phyloP scores from a whole-genome alignment of 805 yeast species.

The Candida yuanshanica region DNA sequence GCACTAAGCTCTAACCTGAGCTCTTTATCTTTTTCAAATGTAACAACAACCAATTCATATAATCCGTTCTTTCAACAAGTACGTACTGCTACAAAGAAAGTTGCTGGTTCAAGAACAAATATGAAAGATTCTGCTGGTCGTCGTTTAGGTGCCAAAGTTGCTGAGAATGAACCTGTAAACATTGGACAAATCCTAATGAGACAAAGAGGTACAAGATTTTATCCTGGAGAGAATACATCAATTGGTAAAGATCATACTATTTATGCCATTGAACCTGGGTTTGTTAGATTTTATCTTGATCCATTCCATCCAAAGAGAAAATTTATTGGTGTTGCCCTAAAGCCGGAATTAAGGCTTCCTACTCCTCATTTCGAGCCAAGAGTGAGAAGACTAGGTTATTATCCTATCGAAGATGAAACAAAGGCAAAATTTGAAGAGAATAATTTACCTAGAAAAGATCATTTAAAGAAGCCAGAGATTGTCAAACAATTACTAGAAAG shows the following conservation, averaged over 20 bases:
- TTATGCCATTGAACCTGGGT: slow-evolving; percentile 89
- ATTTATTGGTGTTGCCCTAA: slow-evolving; percentile 82
- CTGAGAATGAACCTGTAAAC: slow-evolving; percentile 67
- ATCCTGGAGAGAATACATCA: slow-evolving; percentile 87
- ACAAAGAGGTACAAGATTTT: slow-evolving; percentile 92
- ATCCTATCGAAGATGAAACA: slow-evolving; percentile 41
- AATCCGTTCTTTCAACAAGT: slow-evolving; percentile 32
- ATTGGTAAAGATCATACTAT: slow-evolving; percentile 94
- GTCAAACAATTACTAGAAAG: slow-evolving; percentile 36
- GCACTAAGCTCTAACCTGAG: not conserved
- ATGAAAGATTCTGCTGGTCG: slow-evolving; percentile 95
- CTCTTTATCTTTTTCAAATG: not conserved
- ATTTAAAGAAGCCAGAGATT: slow-evolving; percentile 48
- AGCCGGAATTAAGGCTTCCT: slow-evolving; percentile 61
- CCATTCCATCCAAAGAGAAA: slow-evolving; percentile 94
- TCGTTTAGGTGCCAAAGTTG: slow-evolving; percentile 83
- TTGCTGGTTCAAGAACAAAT: slow-evolving; percentile 90
- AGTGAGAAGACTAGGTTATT: slow-evolving; percentile 75
- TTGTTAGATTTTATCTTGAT: slow-evolving; percentile 83
- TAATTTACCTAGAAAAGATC: slow-evolving; percentile 64
- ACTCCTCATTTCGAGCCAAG: slow-evolving; percentile 90
- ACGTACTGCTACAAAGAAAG: slow-evolving; percentile 90
- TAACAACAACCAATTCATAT: not conserved
- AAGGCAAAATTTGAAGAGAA: slow-evolving; percentile 55
- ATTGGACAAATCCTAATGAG: slow-evolving; percentile 87